Evolutionary conservation across 2,329 filamentous ascomycete genomes (phyloP).

Genomic region (Cercospora sp.): DNA sequence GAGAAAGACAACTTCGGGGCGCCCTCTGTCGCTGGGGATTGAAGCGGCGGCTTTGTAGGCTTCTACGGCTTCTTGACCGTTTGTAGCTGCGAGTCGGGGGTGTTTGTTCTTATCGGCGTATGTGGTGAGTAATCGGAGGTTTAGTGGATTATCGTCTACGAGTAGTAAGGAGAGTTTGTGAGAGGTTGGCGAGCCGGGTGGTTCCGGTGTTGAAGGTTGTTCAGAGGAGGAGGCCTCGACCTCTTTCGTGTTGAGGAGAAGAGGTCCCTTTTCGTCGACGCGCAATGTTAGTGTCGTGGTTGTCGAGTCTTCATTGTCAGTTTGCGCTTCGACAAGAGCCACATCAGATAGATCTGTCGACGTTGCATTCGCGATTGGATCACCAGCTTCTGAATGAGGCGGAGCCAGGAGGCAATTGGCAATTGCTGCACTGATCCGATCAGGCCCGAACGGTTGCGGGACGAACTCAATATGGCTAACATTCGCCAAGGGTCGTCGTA

Average conservation of each 20-base stretch:
- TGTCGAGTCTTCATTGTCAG: background rate
- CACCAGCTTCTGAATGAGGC: background rate
- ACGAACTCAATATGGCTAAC: constrained; percentile 10
- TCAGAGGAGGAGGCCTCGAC: constrained; percentile 6
- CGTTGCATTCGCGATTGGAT: background rate
- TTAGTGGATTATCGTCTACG: constrained; percentile 38
- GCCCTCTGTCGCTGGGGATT: background rate
- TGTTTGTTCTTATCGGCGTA: constrained; percentile 37
- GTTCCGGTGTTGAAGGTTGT: background rate
- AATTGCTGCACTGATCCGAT: constrained; percentile 7
- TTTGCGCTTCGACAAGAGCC: background rate
- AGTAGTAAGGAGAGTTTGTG: constrained; percentile 26
- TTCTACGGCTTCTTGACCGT: constrained; percentile 50
- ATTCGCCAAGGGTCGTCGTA: background rate
- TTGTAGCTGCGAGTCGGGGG: constrained; percentile 43
- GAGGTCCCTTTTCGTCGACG: background rate
- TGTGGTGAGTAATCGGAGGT: constrained; percentile 29
- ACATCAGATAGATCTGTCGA: background rate
- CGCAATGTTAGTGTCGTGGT: background rate
- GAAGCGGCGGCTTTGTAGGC: constrained; percentile 11
- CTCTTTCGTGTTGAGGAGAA: background rate
- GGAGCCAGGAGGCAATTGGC: constrained; percentile 5
- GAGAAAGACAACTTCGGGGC: constrained; percentile 39
- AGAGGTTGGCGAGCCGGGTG: background rate
- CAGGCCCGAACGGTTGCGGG: constrained; percentile 13